phyloP scores from a whole-genome alignment of 2,329 filamentous ascomycete species.

The Fusarium oxysporum region DNA sequence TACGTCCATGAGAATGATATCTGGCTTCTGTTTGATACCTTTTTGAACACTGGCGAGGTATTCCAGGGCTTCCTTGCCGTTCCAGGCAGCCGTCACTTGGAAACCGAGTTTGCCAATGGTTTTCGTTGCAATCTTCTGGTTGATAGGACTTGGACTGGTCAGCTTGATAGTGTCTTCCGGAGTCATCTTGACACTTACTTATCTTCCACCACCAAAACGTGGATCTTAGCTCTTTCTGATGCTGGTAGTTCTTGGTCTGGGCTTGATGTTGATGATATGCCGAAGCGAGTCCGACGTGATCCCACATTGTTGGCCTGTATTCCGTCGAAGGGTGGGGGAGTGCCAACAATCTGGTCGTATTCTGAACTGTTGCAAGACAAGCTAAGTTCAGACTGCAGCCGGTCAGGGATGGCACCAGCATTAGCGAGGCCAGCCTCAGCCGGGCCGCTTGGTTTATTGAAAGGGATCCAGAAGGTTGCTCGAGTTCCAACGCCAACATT shows the following conservation, averaged over 20 bases:
- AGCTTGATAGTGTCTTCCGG: constrained; percentile 5
- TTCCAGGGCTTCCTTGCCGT: constrained; percentile 81
- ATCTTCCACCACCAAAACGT: constrained; percentile 84
- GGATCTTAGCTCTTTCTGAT: constrained; percentile 70
- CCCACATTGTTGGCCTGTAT: constrained; percentile 33
- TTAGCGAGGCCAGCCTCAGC: constrained; percentile 65
- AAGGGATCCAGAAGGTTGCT: constrained; percentile 82
- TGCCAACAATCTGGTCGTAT: constrained; percentile 61
- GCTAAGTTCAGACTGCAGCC: constrained; percentile 72
- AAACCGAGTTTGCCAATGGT: constrained; percentile 81
- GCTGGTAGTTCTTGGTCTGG: constrained; percentile 62
- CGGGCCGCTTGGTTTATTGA: constrained; percentile 73
- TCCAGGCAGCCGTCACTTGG: constrained; percentile 77
- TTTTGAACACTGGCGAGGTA: constrained; percentile 70
- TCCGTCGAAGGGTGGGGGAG: constrained; percentile 51
- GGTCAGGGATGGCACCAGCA: constrained; percentile 73
- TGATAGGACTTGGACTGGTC: constrained; percentile 64
- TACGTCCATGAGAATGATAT: constrained; percentile 83
- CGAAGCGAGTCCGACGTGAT: constrained; percentile 50
- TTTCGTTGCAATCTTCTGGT: constrained; percentile 81
- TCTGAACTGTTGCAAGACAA: constrained; percentile 77
- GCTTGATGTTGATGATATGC: constrained; percentile 50
- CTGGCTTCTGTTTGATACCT: constrained; percentile 67
- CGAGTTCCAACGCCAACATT: constrained; percentile 75
- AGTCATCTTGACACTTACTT: constrained; percentile 65